These are phyloP conservation scores for Coemansia furcata DNA, from an alignment of 192 early-diverging fungal genomes.

Conservation along the genomic window DNA sequence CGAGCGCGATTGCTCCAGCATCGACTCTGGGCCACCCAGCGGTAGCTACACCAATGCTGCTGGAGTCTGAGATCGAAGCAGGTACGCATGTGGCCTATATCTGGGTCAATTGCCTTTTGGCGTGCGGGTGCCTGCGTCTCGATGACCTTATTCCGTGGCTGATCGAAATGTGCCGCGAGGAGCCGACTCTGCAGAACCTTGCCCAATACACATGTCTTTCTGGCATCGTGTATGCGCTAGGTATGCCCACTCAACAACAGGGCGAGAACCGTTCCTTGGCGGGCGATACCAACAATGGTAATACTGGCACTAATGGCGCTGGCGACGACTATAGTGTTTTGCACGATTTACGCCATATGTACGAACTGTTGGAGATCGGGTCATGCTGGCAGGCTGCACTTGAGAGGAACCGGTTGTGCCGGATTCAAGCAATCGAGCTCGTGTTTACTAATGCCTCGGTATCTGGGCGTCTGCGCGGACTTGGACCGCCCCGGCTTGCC, in stretches of 20 bases:
- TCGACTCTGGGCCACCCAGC: not conserved
- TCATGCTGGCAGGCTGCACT: slow-evolving; percentile 28
- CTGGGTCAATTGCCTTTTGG: slow-evolving; percentile 22
- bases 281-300: not conserved
- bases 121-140: slow-evolving; percentile 28
- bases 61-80: slow-evolving; percentile 14
- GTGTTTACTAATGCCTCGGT: slow-evolving; percentile 34
- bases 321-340: not conserved
- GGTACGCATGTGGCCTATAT: slow-evolving; percentile 11
- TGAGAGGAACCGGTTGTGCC: slow-evolving; percentile 3
- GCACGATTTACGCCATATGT: slow-evolving; percentile 10
- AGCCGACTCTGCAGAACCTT: not conserved
- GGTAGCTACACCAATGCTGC: slow-evolving; percentile 1
- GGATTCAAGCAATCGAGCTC: slow-evolving; percentile 37
- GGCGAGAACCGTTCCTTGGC: not conserved
- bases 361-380: slow-evolving; percentile 18
- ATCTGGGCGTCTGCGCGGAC: slow-evolving; percentile 21
- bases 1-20: not conserved
- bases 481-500: slow-evolving; percentile 14
- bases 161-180: slow-evolving; percentile 19
- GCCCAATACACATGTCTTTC: slow-evolving; percentile 21
- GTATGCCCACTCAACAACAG: slow-evolving; percentile 8
- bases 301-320: not conserved
- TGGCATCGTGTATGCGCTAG: slow-evolving; percentile 28
- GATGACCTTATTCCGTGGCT: slow-evolving; percentile 34